Conservation (phyloP, 345 rosid genomes). For the Conringia planisiliqua region DNA sequence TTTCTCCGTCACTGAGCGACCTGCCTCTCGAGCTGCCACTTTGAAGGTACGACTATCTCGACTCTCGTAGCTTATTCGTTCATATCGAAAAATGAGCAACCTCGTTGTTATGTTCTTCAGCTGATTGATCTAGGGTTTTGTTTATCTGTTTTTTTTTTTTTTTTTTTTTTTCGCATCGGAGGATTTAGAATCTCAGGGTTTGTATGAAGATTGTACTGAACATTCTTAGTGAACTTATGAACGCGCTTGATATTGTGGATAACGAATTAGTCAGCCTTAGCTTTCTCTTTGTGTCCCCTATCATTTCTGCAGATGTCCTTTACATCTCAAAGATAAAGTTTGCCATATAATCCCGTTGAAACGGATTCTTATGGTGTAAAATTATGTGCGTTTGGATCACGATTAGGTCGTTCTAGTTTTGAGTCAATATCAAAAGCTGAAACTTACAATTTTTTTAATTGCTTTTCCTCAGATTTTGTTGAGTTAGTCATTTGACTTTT, state of each 20-base stretch:
- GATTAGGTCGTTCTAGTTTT: not conserved
- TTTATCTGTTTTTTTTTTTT: not conserved
- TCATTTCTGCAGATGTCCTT: not conserved
- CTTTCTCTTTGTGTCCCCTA: not conserved
- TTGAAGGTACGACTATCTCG: not conserved
- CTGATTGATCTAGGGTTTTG: not conserved
- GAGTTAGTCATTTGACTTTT: not conserved
- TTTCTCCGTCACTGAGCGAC: slow-evolving; percentile 17
- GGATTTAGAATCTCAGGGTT: not conserved
- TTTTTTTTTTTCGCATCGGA: not conserved
- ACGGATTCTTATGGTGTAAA: not conserved
- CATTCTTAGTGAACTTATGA: not conserved
- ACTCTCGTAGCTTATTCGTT: not conserved
- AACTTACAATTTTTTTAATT: too few relatives aligned
- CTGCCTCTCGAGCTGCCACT: slow-evolving; percentile 20
- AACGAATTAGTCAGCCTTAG: not conserved
- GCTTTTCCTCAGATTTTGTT: not conserved
- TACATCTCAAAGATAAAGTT: too few relatives aligned
- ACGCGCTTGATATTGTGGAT: not conserved
- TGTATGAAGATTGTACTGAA: not conserved
- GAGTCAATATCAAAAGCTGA: not conserved
- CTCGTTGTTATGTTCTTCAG: not conserved
- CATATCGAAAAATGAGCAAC: not conserved
- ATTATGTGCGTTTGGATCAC: not conserved
- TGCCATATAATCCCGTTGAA: not conserved